Base-by-base conservation (phyloP, 805 yeast species). In the Dipodascus albidus region DNA sequence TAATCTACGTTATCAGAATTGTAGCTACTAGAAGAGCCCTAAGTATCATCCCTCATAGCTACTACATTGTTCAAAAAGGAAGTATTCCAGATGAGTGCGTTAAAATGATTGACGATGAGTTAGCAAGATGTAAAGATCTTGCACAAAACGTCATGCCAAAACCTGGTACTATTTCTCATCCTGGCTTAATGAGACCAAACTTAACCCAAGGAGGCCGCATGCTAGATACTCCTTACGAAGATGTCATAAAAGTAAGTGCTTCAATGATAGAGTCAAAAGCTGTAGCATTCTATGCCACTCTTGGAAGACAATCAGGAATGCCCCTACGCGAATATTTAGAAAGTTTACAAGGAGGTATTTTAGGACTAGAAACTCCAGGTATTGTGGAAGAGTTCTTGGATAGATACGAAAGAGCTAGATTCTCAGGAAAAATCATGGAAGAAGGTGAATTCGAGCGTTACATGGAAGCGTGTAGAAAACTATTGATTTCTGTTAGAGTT, bases 31-130 rank as follows among this genome's bases (percentile, higher is more conserved):
- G 83, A 54, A 74, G 79, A 52, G 71, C 82, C 50, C 62, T 89
- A 57, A 78, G 80, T 55, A 93, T 85, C 58, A 85, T 90, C 19
- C 97, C 97, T 0, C 78, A 84, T 57, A 70, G 79, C 20, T 22
- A 22, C 31, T 88, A 87, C 65, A 74, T 89, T 23, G 90, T 96
- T 1, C 72, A 80, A 17, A 67, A 74, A 3, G 81, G 77, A 55
- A 87, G 83, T 60, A 64, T 83, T 44, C 82, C 86, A 1, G 66
- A 65, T n/a, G 64, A 68, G 1, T 72, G 77, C 54, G 66, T 76
- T 47, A 58, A 62, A 3, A 61, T 67, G 59, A 72, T 83, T 22
- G 58, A 65, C 2, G 59, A 62, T 38, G 76, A 75, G 51, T 67
- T 75, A 55, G 63, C 64, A 1, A 68, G 74, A 50, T 75, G 83